These are phyloP conservation scores for Vitis amurensis DNA, from an alignment of 164 flowering plant genomes.

Conservation along the genomic window DNA sequence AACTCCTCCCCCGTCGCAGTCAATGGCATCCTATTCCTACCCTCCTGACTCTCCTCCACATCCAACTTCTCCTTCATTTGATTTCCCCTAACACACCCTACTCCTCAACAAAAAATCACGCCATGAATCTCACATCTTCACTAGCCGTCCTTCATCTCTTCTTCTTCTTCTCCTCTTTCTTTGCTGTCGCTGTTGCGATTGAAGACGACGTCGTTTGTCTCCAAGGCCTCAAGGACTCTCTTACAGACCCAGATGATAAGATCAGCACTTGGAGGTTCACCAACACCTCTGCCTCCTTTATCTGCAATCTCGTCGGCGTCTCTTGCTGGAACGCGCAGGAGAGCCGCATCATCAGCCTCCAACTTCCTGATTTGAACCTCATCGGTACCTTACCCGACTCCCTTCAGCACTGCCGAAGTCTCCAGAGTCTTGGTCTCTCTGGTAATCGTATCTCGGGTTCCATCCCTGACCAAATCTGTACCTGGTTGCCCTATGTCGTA, in stretches of 20 bases:
- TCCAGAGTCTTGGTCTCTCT: constrained; percentile 28
- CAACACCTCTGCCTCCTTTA: constrained; percentile 13
- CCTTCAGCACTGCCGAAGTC: constrained; percentile 23
- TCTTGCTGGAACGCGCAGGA: constrained; percentile 33
- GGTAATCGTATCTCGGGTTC: constrained; percentile 24
- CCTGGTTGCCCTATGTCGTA: constrained; percentile 33
- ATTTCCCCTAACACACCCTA: neutral
- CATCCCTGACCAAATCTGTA: constrained; percentile 27
- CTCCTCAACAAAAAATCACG: neutral
- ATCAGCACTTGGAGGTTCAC: constrained; percentile 20
- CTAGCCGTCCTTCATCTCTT: neutral
- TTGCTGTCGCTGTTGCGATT: neutral
- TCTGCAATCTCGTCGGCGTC: constrained; percentile 30
- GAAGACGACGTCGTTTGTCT: constrained; percentile 34
- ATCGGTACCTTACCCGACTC: constrained; percentile 26
- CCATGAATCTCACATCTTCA: neutral
- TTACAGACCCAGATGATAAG: constrained; percentile 10
- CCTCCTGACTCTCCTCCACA: neutral
- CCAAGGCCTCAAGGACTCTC: constrained; percentile 22
- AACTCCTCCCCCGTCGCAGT: neutral
- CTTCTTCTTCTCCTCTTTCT: neutral
- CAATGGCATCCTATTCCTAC: constrained; percentile 8
- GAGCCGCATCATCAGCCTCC: constrained; percentile 25
- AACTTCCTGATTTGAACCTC: constrained; percentile 17
- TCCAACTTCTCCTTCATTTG: too few species aligned